Evolutionary conservation across 1,284 basidiomycete genomes (phyloP), one percentile per base, ranked within the genome.

Genomic region (Ustanciosporium gigantosporum): DNA sequence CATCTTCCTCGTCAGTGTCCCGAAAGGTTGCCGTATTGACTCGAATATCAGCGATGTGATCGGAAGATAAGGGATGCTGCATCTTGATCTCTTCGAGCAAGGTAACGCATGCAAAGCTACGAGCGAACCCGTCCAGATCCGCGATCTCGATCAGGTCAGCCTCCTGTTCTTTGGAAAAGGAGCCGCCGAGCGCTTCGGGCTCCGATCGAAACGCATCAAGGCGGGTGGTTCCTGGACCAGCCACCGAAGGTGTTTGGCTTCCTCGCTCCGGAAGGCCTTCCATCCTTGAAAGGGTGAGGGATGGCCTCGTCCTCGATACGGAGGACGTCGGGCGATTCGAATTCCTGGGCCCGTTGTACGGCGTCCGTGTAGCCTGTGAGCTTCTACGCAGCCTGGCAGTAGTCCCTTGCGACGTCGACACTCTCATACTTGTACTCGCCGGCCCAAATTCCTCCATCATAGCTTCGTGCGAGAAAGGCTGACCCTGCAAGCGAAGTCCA

Each of bases 61-160:
- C 13, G 5, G 24, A 4, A 4, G 27, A 20, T 20, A 16, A 17
- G 0, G 46, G 15, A 8, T 20, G 31, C 7, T 49, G 27, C 22
- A 62, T 36, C 20, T 46, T 36, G 44, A 73, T 64, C 42, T 70
- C 59, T 15, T 70, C 70, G 14, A 70, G 42, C 11, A 73, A 62
- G 20, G 62, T 57, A 4, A 56, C 57, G 24, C 48, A 52, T 2
- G 68, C 70, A 32, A 66, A 68, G 34, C 62, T 64, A 21, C 64
- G 65, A 2, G 65, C 67, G 25, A 73, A 67, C 27, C 46, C 45
- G 25, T 58, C 61, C 34, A 69, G 47, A 35, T 57, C 65, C 11
- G 64, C 56, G 14, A 67, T 38, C 7, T 31, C 52, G 4, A 40
- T 34, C n/a, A 59, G 49, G 31, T 41, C 52, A 1, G 38, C 32